Percentiles rank a stretch among this genome's conserved stretches.
phyloP scores from a whole-genome alignment of 1,139 yeast species.

The Sugiyamaella xylanicola region DNA sequence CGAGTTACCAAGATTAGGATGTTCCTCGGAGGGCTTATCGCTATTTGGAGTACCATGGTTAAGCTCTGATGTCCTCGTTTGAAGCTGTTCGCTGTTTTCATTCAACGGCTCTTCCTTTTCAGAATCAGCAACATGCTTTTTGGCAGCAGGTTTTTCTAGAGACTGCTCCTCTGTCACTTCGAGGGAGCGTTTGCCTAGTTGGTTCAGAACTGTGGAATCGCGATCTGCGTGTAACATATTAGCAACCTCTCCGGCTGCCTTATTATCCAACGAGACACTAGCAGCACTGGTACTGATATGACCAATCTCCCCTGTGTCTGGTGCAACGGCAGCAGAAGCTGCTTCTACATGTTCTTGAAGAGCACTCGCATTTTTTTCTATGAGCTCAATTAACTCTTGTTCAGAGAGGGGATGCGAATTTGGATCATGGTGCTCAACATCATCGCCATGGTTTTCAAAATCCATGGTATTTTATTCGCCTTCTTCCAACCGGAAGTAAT shows the following conservation, averaged over 20 bases:
- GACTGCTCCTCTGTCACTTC: not conserved
- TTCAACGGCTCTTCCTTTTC: not conserved
- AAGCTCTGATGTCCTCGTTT: not conserved
- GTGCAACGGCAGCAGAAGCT: not conserved
- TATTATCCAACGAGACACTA: too few species aligned
- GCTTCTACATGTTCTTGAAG: constrained; percentile 14
- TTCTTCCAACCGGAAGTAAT: not conserved
- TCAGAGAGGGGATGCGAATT: constrained; percentile 18
- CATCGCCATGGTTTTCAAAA: constrained; percentile 12
- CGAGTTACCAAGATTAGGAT: too few species aligned
- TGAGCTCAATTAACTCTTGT: constrained; percentile 19
- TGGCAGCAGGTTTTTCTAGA: not conserved
- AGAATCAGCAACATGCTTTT: constrained; percentile 5
- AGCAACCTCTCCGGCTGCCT: too few species aligned
- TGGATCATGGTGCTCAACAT: constrained; percentile 8
- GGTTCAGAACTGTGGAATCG: not conserved
- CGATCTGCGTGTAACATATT: too few species aligned
- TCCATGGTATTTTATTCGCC: constrained; percentile 6
- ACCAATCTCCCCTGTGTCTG: not conserved
- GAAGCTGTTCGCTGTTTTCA: too few species aligned
- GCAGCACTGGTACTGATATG: too few species aligned
- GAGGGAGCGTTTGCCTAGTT: not conserved
- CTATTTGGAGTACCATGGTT: too few species aligned
- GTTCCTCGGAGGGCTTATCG: too few species aligned
- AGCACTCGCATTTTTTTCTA: constrained; percentile 20